A percentile compares a stretch with the other conserved stretches of the same genome.
Evolutionary conservation across 1,284 basidiomycete species (phyloP).

Genomic region (Leccinum fuscescens): DNA sequence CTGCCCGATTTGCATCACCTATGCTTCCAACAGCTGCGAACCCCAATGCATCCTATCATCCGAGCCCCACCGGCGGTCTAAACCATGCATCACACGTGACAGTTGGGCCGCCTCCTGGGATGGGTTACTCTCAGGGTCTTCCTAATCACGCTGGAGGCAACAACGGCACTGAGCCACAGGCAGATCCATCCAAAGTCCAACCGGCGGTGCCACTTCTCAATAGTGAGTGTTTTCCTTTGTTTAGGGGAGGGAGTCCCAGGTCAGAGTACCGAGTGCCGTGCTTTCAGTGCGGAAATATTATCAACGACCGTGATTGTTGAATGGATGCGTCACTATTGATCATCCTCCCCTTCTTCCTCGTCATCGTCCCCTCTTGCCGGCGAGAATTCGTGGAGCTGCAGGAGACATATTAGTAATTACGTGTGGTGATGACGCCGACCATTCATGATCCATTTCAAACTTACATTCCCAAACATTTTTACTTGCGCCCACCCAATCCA

Average conservation of each 20-base stretch:
- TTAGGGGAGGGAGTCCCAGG: slow-evolving; percentile 70
- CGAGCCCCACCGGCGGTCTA: slow-evolving; percentile 1
- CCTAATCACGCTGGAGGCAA: slow-evolving; percentile 25
- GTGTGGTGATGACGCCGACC: slow-evolving; percentile 23
- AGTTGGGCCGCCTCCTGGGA: slow-evolving; percentile 65
- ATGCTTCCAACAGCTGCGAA: slow-evolving; percentile 19
- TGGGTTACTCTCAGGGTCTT: slow-evolving; percentile 45
- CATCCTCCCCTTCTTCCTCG: slow-evolving; percentile 21
- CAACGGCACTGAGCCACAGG: slow-evolving; percentile 15
- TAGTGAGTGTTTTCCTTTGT: slow-evolving; percentile 63
- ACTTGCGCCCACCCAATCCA: background rate
- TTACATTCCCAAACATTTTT: slow-evolving; percentile 5
- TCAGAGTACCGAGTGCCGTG: slow-evolving; percentile 76
- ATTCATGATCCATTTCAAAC: slow-evolving; percentile 16
- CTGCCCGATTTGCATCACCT: slow-evolving; percentile 58
- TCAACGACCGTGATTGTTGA: slow-evolving; percentile 56
- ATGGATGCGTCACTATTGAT: slow-evolving; percentile 28
- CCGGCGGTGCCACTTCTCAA: slow-evolving; percentile 38
- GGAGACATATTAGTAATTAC: slow-evolving; percentile 24
- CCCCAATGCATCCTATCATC: slow-evolving; percentile 13
- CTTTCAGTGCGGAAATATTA: slow-evolving; percentile 80
- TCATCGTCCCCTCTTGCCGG: slow-evolving; percentile 21
- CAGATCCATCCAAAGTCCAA: slow-evolving; percentile 34
- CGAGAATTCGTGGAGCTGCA: slow-evolving; percentile 30
- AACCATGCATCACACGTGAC: slow-evolving; percentile 33